Evolutionary conservation across 192 early-diverging fungal genomes (phyloP).

Genomic region (Phlyctochytrium bullatum): DNA sequence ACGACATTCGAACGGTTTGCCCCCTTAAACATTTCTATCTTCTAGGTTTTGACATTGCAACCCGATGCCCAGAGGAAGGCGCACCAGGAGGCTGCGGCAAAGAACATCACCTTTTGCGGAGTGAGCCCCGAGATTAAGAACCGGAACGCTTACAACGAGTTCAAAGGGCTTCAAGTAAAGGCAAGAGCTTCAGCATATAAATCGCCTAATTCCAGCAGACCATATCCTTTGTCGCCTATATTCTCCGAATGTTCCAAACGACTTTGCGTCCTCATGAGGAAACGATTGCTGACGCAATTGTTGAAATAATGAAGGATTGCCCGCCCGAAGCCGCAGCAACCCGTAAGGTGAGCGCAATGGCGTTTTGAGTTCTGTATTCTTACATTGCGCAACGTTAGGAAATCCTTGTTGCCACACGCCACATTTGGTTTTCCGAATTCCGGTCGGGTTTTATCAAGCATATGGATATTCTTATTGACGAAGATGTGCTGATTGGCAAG

Average conservation of each 20-base stretch:
- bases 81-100: slow-evolving; percentile 46
- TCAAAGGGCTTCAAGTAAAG: slow-evolving; percentile 96
- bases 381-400: slow-evolving; percentile 52
- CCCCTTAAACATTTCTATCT: background rate
- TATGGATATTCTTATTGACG: slow-evolving; percentile 90
- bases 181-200: slow-evolving; percentile 34
- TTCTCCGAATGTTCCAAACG: slow-evolving; percentile 75
- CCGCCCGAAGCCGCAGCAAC: slow-evolving; percentile 90
- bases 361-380: background rate
- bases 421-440: slow-evolving; percentile 92
- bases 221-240: slow-evolving; percentile 95
- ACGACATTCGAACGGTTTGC: background rate
- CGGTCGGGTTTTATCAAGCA: slow-evolving; percentile 83
- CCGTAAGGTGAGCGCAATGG: slow-evolving; percentile 67
- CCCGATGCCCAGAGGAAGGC: slow-evolving; percentile 40
- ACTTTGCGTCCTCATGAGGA: slow-evolving; percentile 72
- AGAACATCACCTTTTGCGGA: slow-evolving; percentile 72
- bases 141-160: slow-evolving; percentile 73
- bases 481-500: slow-evolving; percentile 88
- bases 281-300: slow-evolving; percentile 83
- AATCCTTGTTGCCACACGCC: slow-evolving; percentile 88
- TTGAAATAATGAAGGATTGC: slow-evolving; percentile 86
- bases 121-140: slow-evolving; percentile 73
- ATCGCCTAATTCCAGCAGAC: slow-evolving; percentile 51
- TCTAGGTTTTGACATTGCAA: slow-evolving; percentile 51